Percentiles rank a stretch among this genome's conserved stretches.
Conservation (phyloP, 2,329 filamentous ascomycete genomes). For the Alternaria postmessia region DNA sequence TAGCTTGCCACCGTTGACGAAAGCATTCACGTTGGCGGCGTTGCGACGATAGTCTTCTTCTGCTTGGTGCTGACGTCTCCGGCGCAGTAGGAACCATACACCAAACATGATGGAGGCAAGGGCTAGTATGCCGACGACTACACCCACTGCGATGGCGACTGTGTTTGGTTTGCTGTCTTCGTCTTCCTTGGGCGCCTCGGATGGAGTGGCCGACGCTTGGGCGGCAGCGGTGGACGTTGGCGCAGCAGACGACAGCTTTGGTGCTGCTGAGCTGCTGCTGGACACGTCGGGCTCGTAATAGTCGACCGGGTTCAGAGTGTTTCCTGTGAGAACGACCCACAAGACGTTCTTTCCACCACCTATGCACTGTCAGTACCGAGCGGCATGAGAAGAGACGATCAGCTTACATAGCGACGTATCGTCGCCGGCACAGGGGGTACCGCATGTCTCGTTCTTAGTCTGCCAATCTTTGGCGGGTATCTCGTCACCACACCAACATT, state of each 20-base stretch:
- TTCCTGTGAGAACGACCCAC: conserved; percentile 62
- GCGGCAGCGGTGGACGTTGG: conserved; percentile 31
- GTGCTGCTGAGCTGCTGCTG: conserved; percentile 26
- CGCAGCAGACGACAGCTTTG: conserved; percentile 21
- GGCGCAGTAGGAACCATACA: conserved; percentile 76
- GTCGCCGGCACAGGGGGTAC: conserved; percentile 68
- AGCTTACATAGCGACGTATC: conserved; percentile 69
- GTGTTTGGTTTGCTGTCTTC: conserved; percentile 64
- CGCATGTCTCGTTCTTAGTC: conserved; percentile 68
- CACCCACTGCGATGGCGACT: conserved; percentile 86
- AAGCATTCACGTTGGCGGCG: conserved; percentile 78
- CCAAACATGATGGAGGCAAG: conserved; percentile 72
- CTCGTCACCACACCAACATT: conserved; percentile 77
- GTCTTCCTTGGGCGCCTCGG: conserved; percentile 43
- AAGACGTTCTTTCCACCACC: conserved; percentile 65
- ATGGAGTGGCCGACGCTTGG: conserved; percentile 36
- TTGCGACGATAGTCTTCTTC: conserved; percentile 87
- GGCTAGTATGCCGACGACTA: conserved; percentile 82
- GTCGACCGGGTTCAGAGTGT: conserved; percentile 50
- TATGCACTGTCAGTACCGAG: conserved; percentile 46
- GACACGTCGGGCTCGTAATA: conserved; percentile 39
- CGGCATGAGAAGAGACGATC: background rate
- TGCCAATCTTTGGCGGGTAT: conserved; percentile 67
- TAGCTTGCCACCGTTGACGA: conserved; percentile 67
- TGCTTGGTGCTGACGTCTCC: conserved; percentile 76